phyloP scores from a whole-genome alignment of 805 yeast genomes.

The Starmerella powellii region DNA sequence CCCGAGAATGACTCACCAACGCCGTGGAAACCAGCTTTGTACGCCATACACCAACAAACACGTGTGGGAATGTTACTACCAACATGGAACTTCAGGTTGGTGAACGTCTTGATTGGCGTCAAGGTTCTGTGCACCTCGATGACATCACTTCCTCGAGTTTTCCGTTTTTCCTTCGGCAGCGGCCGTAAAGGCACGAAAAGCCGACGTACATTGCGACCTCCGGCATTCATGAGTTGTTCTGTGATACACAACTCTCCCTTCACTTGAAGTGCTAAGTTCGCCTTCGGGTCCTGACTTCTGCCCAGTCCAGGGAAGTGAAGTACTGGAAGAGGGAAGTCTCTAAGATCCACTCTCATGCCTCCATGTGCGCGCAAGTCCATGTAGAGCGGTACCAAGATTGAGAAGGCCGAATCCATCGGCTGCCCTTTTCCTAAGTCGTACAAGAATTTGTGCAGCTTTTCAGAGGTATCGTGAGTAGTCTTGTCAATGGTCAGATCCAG shows the following conservation, averaged over 20 bases:
- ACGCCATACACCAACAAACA: slow-evolving; percentile 74
- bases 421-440: slow-evolving; percentile 69
- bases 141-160: slow-evolving; percentile 35
- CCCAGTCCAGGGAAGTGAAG: slow-evolving; percentile 51
- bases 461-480: slow-evolving; percentile 41
- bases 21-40: slow-evolving; percentile 74
- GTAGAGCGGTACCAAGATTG: slow-evolving; percentile 54
- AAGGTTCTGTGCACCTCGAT: slow-evolving; percentile 63
- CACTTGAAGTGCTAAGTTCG: slow-evolving; percentile 29
- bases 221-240: slow-evolving; percentile 46
- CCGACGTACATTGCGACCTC: slow-evolving; percentile 42
- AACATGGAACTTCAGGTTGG: slow-evolving; percentile 46
- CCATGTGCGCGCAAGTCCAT: slow-evolving; percentile 31
- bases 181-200: slow-evolving; percentile 53
- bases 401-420: slow-evolving; percentile 57
- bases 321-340: slow-evolving; percentile 82
- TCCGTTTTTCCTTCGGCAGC: slow-evolving; percentile 28
- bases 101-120: slow-evolving; percentile 59
- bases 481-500: slow-evolving; percentile 38
- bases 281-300: slow-evolving; percentile 27
- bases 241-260: slow-evolving; percentile 57
- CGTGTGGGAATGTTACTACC: slow-evolving; percentile 47
- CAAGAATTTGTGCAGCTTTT: slow-evolving; percentile 48
- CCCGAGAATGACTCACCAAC: slow-evolving; percentile 65
- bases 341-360: slow-evolving; percentile 29